A percentile compares a stretch with the other conserved stretches of the same genome.
phyloP scores from a whole-genome alignment of 2,329 filamentous ascomycete genomes.

The Cyphellophora europaea region DNA sequence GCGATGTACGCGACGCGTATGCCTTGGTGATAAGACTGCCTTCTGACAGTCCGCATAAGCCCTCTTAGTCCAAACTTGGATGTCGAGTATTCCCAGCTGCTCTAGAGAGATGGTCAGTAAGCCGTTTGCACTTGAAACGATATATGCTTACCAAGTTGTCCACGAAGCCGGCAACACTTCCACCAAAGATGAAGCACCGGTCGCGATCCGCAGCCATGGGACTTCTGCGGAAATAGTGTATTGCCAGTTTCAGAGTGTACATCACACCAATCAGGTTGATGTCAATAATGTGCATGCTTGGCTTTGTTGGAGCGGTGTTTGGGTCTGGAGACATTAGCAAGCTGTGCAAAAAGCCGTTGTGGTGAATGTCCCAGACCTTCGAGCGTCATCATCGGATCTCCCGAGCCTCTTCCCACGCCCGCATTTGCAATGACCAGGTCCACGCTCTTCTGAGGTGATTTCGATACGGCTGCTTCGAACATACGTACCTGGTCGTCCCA shows the following conservation, averaged over 20 bases:
- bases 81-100: constrained; percentile 31
- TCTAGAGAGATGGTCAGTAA: too few species aligned
- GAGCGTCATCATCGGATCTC: constrained; percentile 7
- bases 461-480: constrained; percentile 29
- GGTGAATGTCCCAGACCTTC: too few species aligned
- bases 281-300: constrained; percentile 29
- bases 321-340: constrained; percentile 30
- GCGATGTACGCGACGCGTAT: constrained; percentile 40
- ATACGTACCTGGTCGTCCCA: constrained; percentile 35
- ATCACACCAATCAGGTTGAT: constrained; percentile 26
- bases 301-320: constrained; percentile 26
- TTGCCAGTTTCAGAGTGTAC: constrained; percentile 38
- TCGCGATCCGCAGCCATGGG: constrained; percentile 19
- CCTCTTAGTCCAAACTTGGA: constrained; percentile 37
- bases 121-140: too few species aligned
- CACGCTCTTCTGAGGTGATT: constrained; percentile 30
- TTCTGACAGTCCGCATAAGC: constrained; percentile 32
- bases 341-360: constrained; percentile 31
- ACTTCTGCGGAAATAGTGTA: constrained; percentile 34
- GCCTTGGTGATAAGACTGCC: constrained; percentile 29
- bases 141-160: too few species aligned
- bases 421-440: constrained; percentile 42
- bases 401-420: constrained; percentile 26
- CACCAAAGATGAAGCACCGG: constrained; percentile 14
- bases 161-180: constrained; percentile 22